phyloP scores from a whole-genome alignment of 2,329 filamentous ascomycete genomes.

The Nannizziopsis barbatae region DNA sequence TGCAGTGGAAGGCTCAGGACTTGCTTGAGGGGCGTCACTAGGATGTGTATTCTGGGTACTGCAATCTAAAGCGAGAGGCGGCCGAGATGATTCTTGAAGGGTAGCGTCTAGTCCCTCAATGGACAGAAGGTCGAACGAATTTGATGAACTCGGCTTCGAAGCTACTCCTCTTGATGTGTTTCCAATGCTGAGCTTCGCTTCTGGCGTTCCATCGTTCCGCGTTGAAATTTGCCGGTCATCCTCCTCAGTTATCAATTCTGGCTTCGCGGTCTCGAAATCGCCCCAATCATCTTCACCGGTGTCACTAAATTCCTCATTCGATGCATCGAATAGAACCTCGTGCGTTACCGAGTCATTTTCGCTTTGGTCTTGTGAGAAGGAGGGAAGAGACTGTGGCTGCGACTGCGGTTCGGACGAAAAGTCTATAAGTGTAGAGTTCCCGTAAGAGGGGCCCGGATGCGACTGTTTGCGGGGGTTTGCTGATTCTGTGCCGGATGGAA shows the following conservation, averaged over 20 bases:
- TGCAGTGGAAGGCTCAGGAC: conserved; percentile 1
- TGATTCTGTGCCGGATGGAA: neutral
- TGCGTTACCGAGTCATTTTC: neutral
- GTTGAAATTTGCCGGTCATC: neutral
- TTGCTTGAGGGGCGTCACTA: neutral
- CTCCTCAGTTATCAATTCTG: conserved; percentile 13
- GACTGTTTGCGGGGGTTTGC: neutral
- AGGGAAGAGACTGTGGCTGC: neutral
- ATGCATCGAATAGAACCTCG: conserved; percentile 56
- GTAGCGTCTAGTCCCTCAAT: conserved; percentile 5
- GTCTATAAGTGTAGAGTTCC: conserved; percentile 4
- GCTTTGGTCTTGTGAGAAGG: neutral
- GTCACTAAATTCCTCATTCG: conserved; percentile 23
- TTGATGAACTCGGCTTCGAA: neutral
- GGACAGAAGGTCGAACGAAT: conserved; percentile 14
- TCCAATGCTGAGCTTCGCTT: neutral
- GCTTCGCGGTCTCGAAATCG: conserved; percentile 33
- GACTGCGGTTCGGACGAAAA: conserved; percentile 2
- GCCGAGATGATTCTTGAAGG: neutral
- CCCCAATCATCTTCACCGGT: conserved; percentile 36
- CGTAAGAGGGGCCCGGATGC: neutral
- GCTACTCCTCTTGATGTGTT: neutral
- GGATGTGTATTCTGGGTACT: neutral
- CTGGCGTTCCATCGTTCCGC: neutral
- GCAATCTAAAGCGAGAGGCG: conserved; percentile 1